Base-by-base conservation (phyloP, 2,329 filamentous ascomycete genomes). In the Arthrobotrys entomopaga region DNA sequence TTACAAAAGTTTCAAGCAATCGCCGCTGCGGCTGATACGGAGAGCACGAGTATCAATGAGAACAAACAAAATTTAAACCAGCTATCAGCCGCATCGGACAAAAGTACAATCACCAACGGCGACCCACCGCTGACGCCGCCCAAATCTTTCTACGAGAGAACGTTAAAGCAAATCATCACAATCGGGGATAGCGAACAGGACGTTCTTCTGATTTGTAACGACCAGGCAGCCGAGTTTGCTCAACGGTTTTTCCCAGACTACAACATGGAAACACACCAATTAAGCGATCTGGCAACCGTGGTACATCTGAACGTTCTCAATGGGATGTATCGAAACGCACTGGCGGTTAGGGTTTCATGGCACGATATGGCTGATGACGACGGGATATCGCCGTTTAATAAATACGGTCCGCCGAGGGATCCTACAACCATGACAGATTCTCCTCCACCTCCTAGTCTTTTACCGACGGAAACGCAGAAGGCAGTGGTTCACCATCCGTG, bases 401-500 rank as follows among this genome's bases (percentile, higher is more conserved):
- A 22, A 15, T 60, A 34, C 24, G 57, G 57, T 8, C 57, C 57
- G 19, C 57, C 57, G 29, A 15, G 1, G 13, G 57, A 60, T n/a
- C 43, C 57, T 49, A 29, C 11, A n/a, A 15, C 19, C 3, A 5
- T 11, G 8, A 10, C 42, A 2, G 2, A 5, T 3, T 5, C 19
- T 29, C 20, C 57, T 7, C 57, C n/a, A 1, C 57, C 57, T 1
- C 16, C 40, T 1, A 38, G 13, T 49, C 57, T 60, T 49, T n/a
- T 50, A 8, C 40, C 57, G 8, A 60, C 57, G n/a, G 40, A 26
- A 13, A 48, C 20, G 8, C 57, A 60, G 57, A 60, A 49, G 19
- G 10, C 20, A 15, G 24, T 60, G 6, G 57, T 60, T 19, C 57
- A 60, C 16, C 57, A 60, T 38, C 43, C 57, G 8, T 60, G 57